Base-by-base conservation (phyloP, 257 asterid genomes). In the Ilex asprella region DNA sequence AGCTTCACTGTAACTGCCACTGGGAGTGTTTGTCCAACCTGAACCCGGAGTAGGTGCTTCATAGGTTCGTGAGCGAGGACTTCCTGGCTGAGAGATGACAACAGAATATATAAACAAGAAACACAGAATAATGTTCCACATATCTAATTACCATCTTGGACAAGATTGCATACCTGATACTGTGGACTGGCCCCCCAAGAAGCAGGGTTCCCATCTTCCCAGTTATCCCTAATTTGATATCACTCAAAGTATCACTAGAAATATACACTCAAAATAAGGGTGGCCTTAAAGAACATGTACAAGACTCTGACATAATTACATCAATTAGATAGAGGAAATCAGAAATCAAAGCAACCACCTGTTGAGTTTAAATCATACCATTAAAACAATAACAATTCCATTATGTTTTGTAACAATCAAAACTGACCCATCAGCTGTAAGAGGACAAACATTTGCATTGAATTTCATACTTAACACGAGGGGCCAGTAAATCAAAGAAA, bases 21-120 rank as follows among this genome's bases (percentile, higher is more conserved):
- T 71, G 29, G 88, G 78, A 53, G 86, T 70, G 76, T 73, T 83
- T 14, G 84, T 75, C 95, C 95, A 86, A 46, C 86, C 95, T 71
- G 94, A 92, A 74, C 97, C 96, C 62, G 99, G 99, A 60, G 97
- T 89, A 16, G 99, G 97, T 56, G 97, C 99, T 85, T 93, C 99
- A 64, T 89, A 89, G 3, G 89, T 78, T 73, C 95, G 88, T 63
- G 91, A 77, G 63, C 87, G 81, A 62, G 95, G 91, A 60, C 99
- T 92, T 64, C 89, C 82, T 16, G 95, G 96, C 99, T 93, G 89
- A 69, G 77, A 75, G 49, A 14, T 21, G 31, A 62, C 49, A 31
- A 32, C 64, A 58, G 56, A 31, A 61, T 60, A 35, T 32, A 46
- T 21, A 3, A 53, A 55, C 56, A 21, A 35, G 16, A 52, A 12